Evolutionary conservation across 306 rosid species (phyloP), one percentile per base, ranked within the genome.

Genomic region (Corylus avellana): DNA sequence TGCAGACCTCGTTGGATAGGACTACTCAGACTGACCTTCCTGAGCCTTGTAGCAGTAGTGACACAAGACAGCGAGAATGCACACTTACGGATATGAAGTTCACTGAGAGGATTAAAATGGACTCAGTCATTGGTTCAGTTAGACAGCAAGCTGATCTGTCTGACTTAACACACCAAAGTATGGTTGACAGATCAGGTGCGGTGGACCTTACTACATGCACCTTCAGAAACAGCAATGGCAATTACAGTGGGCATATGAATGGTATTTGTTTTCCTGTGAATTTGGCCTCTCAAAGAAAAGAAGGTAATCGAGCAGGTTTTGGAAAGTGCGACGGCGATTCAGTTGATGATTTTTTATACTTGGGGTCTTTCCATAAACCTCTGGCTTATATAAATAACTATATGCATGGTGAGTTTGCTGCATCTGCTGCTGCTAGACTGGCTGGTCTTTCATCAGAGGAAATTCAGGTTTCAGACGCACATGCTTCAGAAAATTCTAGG

Each of bases 391-490:
- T 93, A 54, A 95, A 95, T 82, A 81, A 89, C 88, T 95, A 95
- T 67, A 74, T 82, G 80, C 99, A 93, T 66, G 99, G 98, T 51
- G 97, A 95, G 17, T 93, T 91, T 86, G 96, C 99, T 83, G 97
- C 99, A 78, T 95, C 96, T 75, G 99, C 99, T 76, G 94, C 99
- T 81, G 87, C 91, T 70, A 90, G 89, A 85, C 82, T 91, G 77
- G 90, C 90, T 73, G 75, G 35, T 70, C 79, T 93, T 73, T 90
- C 92, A 57, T 88, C 98, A 51, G 98, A 95, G 86, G 99, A 91
- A 81, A 82, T 90, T 80, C 92, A 87, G 77, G 54, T 64, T 70
- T 76, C 88, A 48, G 97, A 90, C 42, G 82, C 80, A 53, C 92
- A 84, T 75, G 84, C 78, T 56, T 85, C 89, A 10, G 98, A 80